Evolutionary conservation across 78 protist species (phyloP).

Genomic region (Capsaspora owczarzaki): DNA sequence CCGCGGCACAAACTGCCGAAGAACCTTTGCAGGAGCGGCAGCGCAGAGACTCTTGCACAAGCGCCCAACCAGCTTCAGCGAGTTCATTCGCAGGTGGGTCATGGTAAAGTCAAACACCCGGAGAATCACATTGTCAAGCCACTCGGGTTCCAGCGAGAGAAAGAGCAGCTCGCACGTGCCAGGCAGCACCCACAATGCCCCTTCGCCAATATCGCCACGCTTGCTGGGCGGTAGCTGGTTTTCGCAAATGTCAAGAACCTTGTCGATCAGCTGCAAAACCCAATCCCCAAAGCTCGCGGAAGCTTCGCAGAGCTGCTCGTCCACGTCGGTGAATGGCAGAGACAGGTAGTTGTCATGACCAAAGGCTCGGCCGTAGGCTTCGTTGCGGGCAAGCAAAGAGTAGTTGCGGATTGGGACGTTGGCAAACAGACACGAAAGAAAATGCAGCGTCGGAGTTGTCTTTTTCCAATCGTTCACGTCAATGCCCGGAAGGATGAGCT

Average conservation of each 20-base stretch:
- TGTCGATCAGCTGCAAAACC: not conserved
- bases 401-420: no score
- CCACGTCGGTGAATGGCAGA: no score
- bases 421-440: no score
- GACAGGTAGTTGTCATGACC: no score
- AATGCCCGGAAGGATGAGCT: constrained; percentile 30
- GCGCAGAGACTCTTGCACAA: no score
- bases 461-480: constrained; percentile 32
- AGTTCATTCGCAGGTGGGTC: not conserved
- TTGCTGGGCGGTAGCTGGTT: not conserved
- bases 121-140: not conserved
- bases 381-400: no score
- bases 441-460: constrained; percentile 22
- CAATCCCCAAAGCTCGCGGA: constrained; percentile 18
- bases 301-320: no score
- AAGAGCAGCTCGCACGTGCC: no score
- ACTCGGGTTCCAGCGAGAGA: no score
- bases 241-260: not conserved
- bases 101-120: not conserved
- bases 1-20: not conserved
- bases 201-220: not conserved
- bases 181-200: not conserved
- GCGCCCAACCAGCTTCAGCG: constrained; percentile 8
- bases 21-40: not conserved
- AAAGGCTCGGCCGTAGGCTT: no score